Base-by-base conservation (phyloP, 495 filamentous ascomycete genomes). In the Sordaria brevicollis region DNA sequence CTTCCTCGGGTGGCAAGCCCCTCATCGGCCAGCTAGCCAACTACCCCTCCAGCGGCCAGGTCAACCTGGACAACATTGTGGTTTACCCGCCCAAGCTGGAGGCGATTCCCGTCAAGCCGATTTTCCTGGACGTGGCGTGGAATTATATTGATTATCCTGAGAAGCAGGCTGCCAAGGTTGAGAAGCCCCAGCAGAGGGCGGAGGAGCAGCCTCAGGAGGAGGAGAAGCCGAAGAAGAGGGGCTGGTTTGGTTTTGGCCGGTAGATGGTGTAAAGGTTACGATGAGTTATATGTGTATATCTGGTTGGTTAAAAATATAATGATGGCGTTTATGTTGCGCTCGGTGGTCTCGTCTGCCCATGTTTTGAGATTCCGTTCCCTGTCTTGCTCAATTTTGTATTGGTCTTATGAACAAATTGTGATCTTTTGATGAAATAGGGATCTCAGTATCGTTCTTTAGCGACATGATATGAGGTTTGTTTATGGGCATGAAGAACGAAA, bases 131-230 rank as follows among this genome's bases (percentile, higher is more conserved):
- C 77, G 92, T 97, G 13, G 95, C 95, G 17, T 98, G 93, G 91
- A 99, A 98, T 78, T 99, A 97, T 77, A 93, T 99, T 71, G 89
- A 93, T 25, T 99, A 99, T 78, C 94, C 95, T 2, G 91, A 90
- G 4, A 85, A 75, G 82, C 17, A 75, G 74, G 69, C 68, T 57
- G 72, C 73, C 21, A 54, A 34, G 31, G 67, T 19, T 25, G 17
- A 71, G 67, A 68, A 49, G 43, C 39, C 65, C 29, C 57, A 72
- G 37, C 19, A 72, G 35, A 41, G 72, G 62, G 65, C 54, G 21
- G 68, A 80, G 7, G 75, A 69, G 39, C 80, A 87, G 68, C 83
- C 86, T 71, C 82, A 74, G 13, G 73, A 77, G 43, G 37, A 87
- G 70, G 67, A 41, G 66, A 85, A 88, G 76, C 87, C 88, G 62